phyloP scores from a whole-genome alignment of 2,329 filamentous ascomycete species.

The Aspergillus jensenii region DNA sequence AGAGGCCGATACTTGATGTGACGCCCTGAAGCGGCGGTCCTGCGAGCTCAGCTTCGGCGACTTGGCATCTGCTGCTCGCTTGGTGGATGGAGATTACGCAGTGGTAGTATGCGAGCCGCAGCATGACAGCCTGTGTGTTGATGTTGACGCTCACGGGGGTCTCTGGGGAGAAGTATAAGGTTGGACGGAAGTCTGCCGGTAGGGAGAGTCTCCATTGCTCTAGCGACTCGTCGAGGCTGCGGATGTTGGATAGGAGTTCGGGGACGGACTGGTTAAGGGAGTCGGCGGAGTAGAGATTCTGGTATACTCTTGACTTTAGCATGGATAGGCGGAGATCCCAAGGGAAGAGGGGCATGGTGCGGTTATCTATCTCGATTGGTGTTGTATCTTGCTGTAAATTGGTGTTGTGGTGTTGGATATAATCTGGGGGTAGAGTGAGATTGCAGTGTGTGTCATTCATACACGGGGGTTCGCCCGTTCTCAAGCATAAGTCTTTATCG shows the following conservation, averaged over 20 bases:
- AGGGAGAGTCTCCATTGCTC: slow-evolving; percentile 52
- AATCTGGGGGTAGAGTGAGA: background rate
- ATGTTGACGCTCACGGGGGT: slow-evolving; percentile 15
- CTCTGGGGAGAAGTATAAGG: slow-evolving; percentile 36
- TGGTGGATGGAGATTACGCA: slow-evolving; percentile 52
- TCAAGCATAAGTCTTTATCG: slow-evolving; percentile 19
- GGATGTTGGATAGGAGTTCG: slow-evolving; percentile 50
- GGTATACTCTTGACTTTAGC: slow-evolving; percentile 49
- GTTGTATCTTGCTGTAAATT: background rate
- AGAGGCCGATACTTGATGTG: background rate
- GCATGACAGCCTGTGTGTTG: slow-evolving; percentile 43
- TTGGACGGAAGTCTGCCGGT: slow-evolving; percentile 41
- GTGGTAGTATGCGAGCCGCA: slow-evolving; percentile 54
- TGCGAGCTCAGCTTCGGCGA: slow-evolving; percentile 17
- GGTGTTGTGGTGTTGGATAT: background rate
- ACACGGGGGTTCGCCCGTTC: slow-evolving; percentile 10
- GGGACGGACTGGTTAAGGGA: slow-evolving; percentile 23
- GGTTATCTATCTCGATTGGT: slow-evolving; percentile 4
- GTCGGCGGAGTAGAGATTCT: slow-evolving; percentile 46
- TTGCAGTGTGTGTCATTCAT: slow-evolving; percentile 3
- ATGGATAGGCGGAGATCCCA: slow-evolving; percentile 46
- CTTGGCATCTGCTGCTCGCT: slow-evolving; percentile 47
- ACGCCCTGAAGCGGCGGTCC: background rate
- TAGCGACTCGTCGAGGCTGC: slow-evolving; percentile 52
- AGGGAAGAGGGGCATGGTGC: slow-evolving; percentile 32